phyloP scores from a whole-genome alignment of 352 stramenopile genomes.

The Pythium chondricola region DNA sequence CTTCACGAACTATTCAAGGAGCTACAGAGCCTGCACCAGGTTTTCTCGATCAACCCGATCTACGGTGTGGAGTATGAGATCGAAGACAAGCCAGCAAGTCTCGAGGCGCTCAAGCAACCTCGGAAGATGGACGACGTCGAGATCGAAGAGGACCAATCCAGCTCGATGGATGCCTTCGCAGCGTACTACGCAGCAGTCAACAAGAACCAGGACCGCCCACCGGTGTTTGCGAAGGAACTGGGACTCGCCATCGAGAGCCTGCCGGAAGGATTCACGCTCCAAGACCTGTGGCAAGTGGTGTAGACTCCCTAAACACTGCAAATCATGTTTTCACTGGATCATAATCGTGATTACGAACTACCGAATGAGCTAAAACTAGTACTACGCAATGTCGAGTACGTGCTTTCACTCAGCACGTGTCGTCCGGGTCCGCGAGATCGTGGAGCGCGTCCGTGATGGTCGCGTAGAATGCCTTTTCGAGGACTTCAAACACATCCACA shows the following conservation, averaged over 20 bases:
- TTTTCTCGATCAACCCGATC: conserved; percentile 84
- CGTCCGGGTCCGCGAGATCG: background rate
- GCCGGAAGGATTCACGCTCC: conserved; percentile 63
- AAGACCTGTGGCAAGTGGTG: conserved; percentile 65
- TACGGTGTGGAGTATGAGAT: conserved; percentile 88
- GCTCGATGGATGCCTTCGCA: conserved; percentile 84
- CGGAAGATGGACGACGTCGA: conserved; percentile 83
- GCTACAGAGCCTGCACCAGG: conserved; percentile 73
- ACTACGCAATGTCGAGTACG: too few relatives aligned
- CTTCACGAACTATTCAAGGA: conserved; percentile 84
- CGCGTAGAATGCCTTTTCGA: background rate
- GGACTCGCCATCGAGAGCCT: conserved; percentile 84
- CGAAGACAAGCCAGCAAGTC: conserved; percentile 59
- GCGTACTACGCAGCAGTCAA: conserved; percentile 87
- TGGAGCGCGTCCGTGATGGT: background rate
- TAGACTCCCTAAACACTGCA: conserved; percentile 6
- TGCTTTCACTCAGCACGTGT: background rate
- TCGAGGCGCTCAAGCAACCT: conserved; percentile 65
- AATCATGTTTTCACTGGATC: too few relatives aligned
- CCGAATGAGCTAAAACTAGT: too few relatives aligned
- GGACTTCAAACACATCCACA: conserved; percentile 17
- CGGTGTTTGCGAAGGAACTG: conserved; percentile 72
- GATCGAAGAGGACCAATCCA: conserved; percentile 82
- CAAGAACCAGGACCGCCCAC: conserved; percentile 71
- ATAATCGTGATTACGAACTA: too few relatives aligned